Evolutionary conservation across 345 rosid species (phyloP).

Genomic region (Populus simonii): DNA sequence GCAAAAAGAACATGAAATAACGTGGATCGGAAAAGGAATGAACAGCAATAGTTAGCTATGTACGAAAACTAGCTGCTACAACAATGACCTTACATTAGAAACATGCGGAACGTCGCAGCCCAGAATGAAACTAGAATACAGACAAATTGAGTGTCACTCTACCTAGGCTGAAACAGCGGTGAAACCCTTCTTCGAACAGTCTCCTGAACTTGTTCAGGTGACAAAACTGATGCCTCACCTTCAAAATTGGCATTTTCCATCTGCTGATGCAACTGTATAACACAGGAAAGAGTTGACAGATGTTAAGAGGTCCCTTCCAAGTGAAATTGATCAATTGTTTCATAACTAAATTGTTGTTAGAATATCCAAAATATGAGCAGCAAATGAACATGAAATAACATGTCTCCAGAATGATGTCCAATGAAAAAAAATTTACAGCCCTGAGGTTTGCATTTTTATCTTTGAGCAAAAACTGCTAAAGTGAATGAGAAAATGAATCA

Average conservation of each 20-base stretch:
- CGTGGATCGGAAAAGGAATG: too few species aligned
- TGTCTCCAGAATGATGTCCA: not conserved
- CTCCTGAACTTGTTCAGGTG: slow-evolving; percentile 63
- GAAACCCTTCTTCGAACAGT: slow-evolving; percentile 57
- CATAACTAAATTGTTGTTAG: not conserved
- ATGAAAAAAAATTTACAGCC: too few species aligned
- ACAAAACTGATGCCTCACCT: slow-evolving; percentile 48
- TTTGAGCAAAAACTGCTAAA: not conserved
- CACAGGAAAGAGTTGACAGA: not conserved
- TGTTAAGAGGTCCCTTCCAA: not conserved
- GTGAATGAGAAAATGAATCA: not conserved
- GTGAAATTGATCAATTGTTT: not conserved
- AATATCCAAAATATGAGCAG: not conserved
- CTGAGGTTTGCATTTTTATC: too few species aligned
- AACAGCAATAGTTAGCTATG: not conserved
- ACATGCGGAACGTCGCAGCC: not conserved
- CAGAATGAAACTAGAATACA: not conserved
- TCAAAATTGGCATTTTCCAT: slow-evolving; percentile 58
- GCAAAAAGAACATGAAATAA: not conserved
- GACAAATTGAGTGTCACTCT: not conserved
- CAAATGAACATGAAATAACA: not conserved
- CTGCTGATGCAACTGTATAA: slow-evolving; percentile 56
- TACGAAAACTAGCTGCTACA: not conserved
- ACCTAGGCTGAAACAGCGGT: slow-evolving; percentile 52
- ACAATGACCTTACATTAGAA: not conserved